phyloP scores from a whole-genome alignment of 2,329 filamentous ascomycete genomes.

The Neospermospora avenae region DNA sequence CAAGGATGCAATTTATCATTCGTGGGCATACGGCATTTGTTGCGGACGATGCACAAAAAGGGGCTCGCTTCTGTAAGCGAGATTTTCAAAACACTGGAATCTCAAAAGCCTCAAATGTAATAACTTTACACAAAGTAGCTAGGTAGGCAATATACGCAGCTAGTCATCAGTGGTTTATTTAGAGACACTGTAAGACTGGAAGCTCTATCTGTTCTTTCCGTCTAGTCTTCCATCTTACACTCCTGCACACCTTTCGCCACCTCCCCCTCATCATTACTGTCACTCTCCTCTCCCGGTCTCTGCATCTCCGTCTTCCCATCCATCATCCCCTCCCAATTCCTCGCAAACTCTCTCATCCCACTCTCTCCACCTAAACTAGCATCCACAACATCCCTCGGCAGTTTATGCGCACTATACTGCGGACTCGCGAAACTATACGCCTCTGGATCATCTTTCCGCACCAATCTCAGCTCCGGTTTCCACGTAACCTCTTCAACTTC shows the following conservation, averaged over 20 bases:
- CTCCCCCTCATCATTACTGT: slow-evolving; percentile 30
- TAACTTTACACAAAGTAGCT: no score
- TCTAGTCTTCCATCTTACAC: neutral
- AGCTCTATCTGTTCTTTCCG: neutral
- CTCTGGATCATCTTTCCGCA: slow-evolving; percentile 81
- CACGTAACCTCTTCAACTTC: slow-evolving; percentile 52
- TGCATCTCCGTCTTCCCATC: slow-evolving; percentile 39
- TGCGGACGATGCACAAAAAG: no score
- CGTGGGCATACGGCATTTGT: no score
- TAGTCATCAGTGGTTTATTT: no score
- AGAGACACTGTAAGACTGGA: no score
- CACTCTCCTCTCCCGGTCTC: slow-evolving; percentile 39
- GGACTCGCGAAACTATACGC: slow-evolving; percentile 82
- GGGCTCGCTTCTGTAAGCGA: neutral
- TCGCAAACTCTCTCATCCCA: slow-evolving; percentile 76
- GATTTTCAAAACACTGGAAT: no score
- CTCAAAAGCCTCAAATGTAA: no score
- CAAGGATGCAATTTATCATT: no score
- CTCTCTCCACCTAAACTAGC: slow-evolving; percentile 66
- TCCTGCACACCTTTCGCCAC: neutral
- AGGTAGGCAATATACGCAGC: no score
- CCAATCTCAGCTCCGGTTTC: slow-evolving; percentile 75
- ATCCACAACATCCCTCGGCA: slow-evolving; percentile 88
- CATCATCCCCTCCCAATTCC: slow-evolving; percentile 65
- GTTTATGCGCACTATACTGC: slow-evolving; percentile 91